Evolutionary conservation across 352 stramenopile species (phyloP).

Genomic region (Phytophthora palmivora): DNA sequence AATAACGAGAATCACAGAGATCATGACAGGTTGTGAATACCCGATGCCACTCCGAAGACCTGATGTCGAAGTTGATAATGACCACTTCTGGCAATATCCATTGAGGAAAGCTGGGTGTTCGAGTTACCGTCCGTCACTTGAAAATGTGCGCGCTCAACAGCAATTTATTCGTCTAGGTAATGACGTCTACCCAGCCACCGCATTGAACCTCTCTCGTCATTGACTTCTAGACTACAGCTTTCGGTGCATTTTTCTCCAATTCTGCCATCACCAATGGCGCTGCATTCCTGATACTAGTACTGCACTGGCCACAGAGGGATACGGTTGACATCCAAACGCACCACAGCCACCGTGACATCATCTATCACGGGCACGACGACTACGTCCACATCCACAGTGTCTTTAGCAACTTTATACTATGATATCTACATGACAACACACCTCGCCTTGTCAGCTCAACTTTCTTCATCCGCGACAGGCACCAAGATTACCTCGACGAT

Average conservation of each 20-base stretch:
- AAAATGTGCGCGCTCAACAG: no score
- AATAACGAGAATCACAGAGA: neutral
- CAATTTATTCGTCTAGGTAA: constrained; percentile 11
- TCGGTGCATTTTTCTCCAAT: constrained; percentile 20
- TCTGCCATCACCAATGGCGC: constrained; percentile 38
- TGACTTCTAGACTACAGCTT: constrained; percentile 24
- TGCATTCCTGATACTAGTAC: constrained; percentile 44
- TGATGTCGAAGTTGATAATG: neutral
- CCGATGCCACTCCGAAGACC: neutral
- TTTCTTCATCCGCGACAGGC: no score
- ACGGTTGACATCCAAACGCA: neutral
- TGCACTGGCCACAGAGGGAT: constrained; percentile 4
- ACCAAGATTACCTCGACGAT: no score
- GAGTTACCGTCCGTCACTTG: no score
- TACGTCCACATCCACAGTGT: no score
- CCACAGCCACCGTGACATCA: neutral
- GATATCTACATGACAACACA: no score
- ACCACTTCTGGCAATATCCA: constrained; percentile 2
- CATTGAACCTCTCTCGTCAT: no score
- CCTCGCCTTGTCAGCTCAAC: no score
- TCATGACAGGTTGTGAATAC: constrained; percentile 1
- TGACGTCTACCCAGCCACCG: neutral
- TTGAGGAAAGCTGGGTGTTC: no score
- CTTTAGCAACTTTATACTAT: no score
- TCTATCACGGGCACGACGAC: no score